phyloP scores from a whole-genome alignment of 2,329 filamentous ascomycete genomes.

The Hymenoscyphus linearis region DNA sequence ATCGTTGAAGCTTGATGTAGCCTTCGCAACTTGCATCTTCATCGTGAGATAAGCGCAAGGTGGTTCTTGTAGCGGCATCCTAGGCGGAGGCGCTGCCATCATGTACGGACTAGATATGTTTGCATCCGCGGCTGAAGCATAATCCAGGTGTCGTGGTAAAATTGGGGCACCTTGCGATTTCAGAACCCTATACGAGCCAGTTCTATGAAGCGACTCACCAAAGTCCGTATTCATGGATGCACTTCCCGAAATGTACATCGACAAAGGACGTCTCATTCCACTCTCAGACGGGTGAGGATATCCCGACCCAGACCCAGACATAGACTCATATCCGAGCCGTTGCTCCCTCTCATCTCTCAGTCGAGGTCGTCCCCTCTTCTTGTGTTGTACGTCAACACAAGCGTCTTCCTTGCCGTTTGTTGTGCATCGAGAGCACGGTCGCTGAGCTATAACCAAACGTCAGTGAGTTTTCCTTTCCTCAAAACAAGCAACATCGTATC shows the following conservation, averaged over 20 bases:
- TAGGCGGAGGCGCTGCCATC: slow-evolving; percentile 20
- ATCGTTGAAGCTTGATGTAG: slow-evolving; percentile 51
- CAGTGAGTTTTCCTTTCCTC: slow-evolving; percentile 11
- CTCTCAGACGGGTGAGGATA: slow-evolving; percentile 26
- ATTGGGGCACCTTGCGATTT: slow-evolving; percentile 49
- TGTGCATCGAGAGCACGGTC: slow-evolving; percentile 72
- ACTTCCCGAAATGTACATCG: slow-evolving; percentile 43
- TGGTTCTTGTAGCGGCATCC: slow-evolving; percentile 42
- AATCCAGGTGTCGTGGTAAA: slow-evolving; percentile 46
- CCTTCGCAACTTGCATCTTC: slow-evolving; percentile 53
- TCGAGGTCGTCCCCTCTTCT: slow-evolving; percentile 74
- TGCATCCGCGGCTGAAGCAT: slow-evolving; percentile 43
- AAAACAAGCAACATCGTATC: not conserved
- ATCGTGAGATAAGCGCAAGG: slow-evolving; percentile 51
- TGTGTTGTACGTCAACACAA: slow-evolving; percentile 80
- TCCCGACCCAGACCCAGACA: slow-evolving; percentile 17
- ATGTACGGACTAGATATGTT: slow-evolving; percentile 40
- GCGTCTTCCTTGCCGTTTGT: slow-evolving; percentile 75
- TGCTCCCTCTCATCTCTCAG: slow-evolving; percentile 66
- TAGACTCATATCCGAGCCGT: slow-evolving; percentile 43
- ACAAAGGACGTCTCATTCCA: slow-evolving; percentile 42
- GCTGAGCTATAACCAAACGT: slow-evolving; percentile 49
- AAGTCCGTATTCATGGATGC: slow-evolving; percentile 40
- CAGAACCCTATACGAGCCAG: slow-evolving; percentile 46
- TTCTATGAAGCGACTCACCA: slow-evolving; percentile 38